A percentile compares a stretch with the other conserved stretches of the same genome.
Conservation (phyloP, 1,284 basidiomycete species). For the Boletus smithii region DNA sequence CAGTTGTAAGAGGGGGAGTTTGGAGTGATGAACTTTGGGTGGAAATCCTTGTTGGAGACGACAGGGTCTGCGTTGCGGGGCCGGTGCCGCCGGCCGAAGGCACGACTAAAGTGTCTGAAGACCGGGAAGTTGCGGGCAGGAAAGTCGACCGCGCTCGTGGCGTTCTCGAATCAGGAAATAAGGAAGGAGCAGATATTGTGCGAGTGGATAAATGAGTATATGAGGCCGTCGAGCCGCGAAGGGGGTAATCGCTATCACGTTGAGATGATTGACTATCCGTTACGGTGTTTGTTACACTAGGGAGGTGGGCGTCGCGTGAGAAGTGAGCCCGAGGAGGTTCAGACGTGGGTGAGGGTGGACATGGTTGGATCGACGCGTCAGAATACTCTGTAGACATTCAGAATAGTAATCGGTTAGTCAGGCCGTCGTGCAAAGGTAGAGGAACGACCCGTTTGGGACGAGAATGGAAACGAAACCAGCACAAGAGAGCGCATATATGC, state of each 20-base stretch:
- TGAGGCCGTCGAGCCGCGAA: not conserved
- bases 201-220: not conserved
- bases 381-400: conserved; percentile 12
- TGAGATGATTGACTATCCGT: not conserved
- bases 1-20: not conserved
- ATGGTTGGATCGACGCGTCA: conserved; percentile 15
- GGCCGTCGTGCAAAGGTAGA: too few relatives aligned
- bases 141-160: too few relatives aligned
- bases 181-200: not conserved
- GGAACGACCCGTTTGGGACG: not conserved
- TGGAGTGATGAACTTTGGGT: not conserved
- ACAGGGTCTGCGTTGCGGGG: not conserved
- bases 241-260: not conserved
- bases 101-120: not conserved
- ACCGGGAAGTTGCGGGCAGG: not conserved
- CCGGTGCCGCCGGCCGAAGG: not conserved
- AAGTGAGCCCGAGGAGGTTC: not conserved
- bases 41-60: not conserved
- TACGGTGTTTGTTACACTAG: not conserved
- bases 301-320: not conserved
- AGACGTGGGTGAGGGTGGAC: not conserved
- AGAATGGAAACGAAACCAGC: too few relatives aligned
- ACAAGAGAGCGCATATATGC: not conserved
- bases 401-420: not conserved
- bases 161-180: too few relatives aligned